Percentiles rank a stretch among this genome's conserved stretches.
Evolutionary conservation across 192 early-diverging fungal genomes (phyloP).

Genomic region (Coemansia sp.): DNA sequence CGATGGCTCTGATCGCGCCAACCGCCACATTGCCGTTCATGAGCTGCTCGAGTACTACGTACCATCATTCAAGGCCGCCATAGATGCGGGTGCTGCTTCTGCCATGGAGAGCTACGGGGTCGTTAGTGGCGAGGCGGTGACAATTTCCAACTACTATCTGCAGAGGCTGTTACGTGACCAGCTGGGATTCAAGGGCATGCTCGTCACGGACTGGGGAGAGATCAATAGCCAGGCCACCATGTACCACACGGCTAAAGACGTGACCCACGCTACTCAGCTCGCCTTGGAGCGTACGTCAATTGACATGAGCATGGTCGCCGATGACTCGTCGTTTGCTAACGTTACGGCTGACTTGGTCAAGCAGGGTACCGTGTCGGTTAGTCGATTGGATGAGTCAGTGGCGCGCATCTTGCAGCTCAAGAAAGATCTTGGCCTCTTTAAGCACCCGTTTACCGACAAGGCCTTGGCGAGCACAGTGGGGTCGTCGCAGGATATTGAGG

Average conservation of each 20-base stretch:
- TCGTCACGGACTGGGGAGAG: constrained; percentile 65
- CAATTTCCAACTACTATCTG: constrained; percentile 57
- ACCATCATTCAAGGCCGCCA: constrained; percentile 60
- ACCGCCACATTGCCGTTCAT: constrained; percentile 52
- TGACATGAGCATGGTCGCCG: constrained; percentile 66
- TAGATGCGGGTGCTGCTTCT: constrained; percentile 59
- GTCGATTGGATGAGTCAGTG: constrained; percentile 54
- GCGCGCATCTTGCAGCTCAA: constrained; percentile 62
- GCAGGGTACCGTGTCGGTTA: constrained; percentile 29
- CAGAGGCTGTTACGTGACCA: constrained; percentile 54
- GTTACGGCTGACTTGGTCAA: constrained; percentile 42
- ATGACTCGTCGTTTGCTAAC: constrained; percentile 55
- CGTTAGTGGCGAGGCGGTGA: constrained; percentile 60
- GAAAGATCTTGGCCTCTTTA: constrained; percentile 64
- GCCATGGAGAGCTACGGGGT: constrained; percentile 66
- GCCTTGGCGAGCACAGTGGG: constrained; percentile 49
- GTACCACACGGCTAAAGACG: constrained; percentile 37
- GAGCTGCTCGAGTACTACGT: constrained; percentile 64
- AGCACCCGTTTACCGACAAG: constrained; percentile 42
- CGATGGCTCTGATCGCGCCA: constrained; percentile 38
- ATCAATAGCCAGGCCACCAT: constrained; percentile 55
- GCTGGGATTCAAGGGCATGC: constrained; percentile 59
- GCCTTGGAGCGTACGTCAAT: constrained; percentile 52
- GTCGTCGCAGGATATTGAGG: constrained; percentile 42
- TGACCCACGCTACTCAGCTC: constrained; percentile 49